Percentiles rank a stretch among this genome's conserved stretches.
These are phyloP conservation scores for Seiridium unicorne DNA, from an alignment of 2,329 filamentous ascomycete genomes.

Conservation along the genomic window DNA sequence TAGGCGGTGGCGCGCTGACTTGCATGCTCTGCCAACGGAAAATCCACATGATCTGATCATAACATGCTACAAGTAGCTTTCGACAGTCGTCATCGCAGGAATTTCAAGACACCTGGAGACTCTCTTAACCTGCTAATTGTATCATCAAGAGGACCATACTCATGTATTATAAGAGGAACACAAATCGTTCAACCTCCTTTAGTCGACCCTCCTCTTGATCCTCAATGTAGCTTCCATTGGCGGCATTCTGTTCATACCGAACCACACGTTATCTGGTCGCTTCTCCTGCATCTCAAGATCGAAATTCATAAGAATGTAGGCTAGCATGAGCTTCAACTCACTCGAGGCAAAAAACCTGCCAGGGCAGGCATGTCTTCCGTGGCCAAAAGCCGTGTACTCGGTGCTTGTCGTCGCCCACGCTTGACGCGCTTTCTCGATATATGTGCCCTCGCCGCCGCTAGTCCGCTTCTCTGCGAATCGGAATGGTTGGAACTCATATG, in stretches of 20 bases:
- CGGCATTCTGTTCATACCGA: conserved; percentile 24
- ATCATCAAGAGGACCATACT: too few species aligned
- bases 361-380: conserved; percentile 37
- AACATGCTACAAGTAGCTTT: too few species aligned
- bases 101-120: too few species aligned
- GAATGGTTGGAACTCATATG: conserved; percentile 26
- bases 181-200: not conserved
- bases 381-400: conserved; percentile 33
- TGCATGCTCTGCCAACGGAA: too few species aligned
- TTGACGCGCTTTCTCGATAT: conserved; percentile 17
- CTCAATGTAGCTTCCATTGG: conserved; percentile 26
- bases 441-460: not conserved
- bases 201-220: conserved; percentile 17
- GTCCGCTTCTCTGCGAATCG: conserved; percentile 19
- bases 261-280: conserved; percentile 29
- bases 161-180: too few species aligned
- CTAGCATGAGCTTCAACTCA: conserved; percentile 32
- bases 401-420: conserved; percentile 27
- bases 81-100: too few species aligned
- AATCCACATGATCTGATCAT: too few species aligned
- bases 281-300: conserved; percentile 20
- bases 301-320: conserved; percentile 22
- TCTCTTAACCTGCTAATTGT: too few species aligned
- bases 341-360: conserved; percentile 37
- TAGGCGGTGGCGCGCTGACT: too few species aligned